These are phyloP conservation scores for Saraca asoca DNA, from an alignment of 331 rosid species.

Conservation along the genomic window DNA sequence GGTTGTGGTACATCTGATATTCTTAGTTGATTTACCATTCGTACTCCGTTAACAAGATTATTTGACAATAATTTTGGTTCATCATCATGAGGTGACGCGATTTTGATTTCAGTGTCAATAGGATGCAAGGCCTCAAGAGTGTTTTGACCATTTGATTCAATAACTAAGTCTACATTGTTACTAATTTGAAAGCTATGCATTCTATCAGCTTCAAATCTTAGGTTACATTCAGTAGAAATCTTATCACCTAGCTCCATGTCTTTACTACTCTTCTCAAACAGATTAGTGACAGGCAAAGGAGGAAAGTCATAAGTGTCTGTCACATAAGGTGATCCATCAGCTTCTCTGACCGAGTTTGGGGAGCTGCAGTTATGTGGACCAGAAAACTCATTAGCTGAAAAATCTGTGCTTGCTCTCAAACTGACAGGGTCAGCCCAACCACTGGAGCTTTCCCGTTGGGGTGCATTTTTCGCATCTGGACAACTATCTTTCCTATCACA, in stretches of 20 bases:
- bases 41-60: conserved; percentile 42
- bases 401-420: conserved; percentile 59
- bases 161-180: conserved; percentile 70
- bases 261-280: conserved; percentile 55
- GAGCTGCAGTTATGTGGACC: conserved; percentile 50
- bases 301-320: conserved; percentile 65
- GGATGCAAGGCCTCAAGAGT: conserved; percentile 45
- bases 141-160: conserved; percentile 59
- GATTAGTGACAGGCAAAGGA: conserved; percentile 59
- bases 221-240: conserved; percentile 38
- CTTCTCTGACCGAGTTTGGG: conserved; percentile 50
- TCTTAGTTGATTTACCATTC: conserved; percentile 54
- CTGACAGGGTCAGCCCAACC: conserved; percentile 56
- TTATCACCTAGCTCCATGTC: conserved; percentile 43
- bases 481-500: conserved; percentile 47
- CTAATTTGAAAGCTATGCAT: conserved; percentile 75
- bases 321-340: conserved; percentile 50
- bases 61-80: conserved; percentile 42
- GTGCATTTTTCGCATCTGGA: conserved; percentile 51
- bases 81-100: conserved; percentile 49
- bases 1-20: conserved; percentile 73
- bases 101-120: conserved; percentile 56
- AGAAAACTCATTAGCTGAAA: conserved; percentile 49
- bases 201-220: conserved; percentile 56
- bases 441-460: conserved; percentile 55